Evolutionary conservation across 495 filamentous ascomycete species (phyloP), one percentile per base, ranked within the genome.

Genomic region (Aspergillus bridgeri): DNA sequence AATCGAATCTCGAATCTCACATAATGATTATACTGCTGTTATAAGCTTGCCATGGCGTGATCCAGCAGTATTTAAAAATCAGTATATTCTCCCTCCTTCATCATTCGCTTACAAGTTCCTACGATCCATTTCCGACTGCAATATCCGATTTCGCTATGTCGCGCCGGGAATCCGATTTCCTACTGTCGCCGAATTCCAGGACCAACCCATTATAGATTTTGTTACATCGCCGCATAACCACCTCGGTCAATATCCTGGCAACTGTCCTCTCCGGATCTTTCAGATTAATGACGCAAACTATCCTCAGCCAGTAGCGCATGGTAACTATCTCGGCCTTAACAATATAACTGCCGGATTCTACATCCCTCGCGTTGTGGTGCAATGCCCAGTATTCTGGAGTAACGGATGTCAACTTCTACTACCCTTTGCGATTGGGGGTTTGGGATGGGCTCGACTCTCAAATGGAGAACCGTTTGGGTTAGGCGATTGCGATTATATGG

Each of bases 151-250:
- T 42, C 48, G 47, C 6, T 60, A 60, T 21, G 27, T 60, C 42
- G 57, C 57, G 29, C 57, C 57, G 22, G 56, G 56, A 11, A 44
- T 58, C 57, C 27, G 57, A 50, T 50, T 59, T 29, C 57, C 57
- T 20, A 59, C 51, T 29, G 25, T 54, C 44, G 0, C 44, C 0
- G 57, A 59, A 54, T 59, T 59, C 45, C 27, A 43, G 44, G 46
- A 59, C 9, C 51, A 53, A 13, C 51, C 51, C 33, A 13, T 42
- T 17, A 22, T 20, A n/a, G 33, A 53, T 21, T 60, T 54, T 53
- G 17, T 23, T 46, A 48, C 42, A 33, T 58, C 56, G 23, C 53
- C 53, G 25, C 18, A 51, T 45, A 57, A 51, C 21, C 33, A 44
- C 22, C 55, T 25, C 23, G 55, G 53, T 3, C 53, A 45, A 33